These are phyloP conservation scores for Solanum sitiens DNA, from an alignment of 257 asterid species.

Conservation along the genomic window DNA sequence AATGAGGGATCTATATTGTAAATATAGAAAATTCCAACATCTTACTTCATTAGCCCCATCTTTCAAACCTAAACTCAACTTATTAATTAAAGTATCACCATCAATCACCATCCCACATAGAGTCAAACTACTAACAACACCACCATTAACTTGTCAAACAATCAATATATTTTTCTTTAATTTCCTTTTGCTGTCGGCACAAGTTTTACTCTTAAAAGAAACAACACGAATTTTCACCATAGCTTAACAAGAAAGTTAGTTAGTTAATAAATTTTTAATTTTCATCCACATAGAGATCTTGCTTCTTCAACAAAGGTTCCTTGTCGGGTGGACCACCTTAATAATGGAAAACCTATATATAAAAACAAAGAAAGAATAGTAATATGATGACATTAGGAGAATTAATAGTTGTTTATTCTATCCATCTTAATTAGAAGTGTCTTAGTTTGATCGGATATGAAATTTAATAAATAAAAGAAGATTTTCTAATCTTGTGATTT, in stretches of 20 bases:
- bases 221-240: slow-evolving; percentile 1
- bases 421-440: not conserved
- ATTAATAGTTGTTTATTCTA: not conserved
- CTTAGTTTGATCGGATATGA: not conserved
- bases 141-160: not conserved
- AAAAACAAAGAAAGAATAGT: slow-evolving; percentile 3
- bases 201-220: not conserved
- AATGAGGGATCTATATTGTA: not conserved
- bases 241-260: slow-evolving; percentile 27
- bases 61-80: slow-evolving; percentile 21
- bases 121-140: slow-evolving; percentile 8
- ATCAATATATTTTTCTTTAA: not conserved
- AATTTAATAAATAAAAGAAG: not conserved
- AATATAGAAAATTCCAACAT: not conserved
- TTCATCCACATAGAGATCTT: slow-evolving; percentile 4
- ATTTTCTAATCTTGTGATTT: not conserved
- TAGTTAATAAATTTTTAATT: not conserved
- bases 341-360: not conserved
- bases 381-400: slow-evolving; percentile 23
- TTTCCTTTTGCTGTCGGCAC: slow-evolving; percentile 14
- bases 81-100: slow-evolving; percentile 5
- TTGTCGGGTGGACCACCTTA: slow-evolving; percentile 37
- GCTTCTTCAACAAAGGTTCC: slow-evolving; percentile 37
- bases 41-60: slow-evolving; percentile 3
- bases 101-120: slow-evolving; percentile 7